phyloP scores from a whole-genome alignment of 805 yeast species.

The Candida ponderosae region DNA sequence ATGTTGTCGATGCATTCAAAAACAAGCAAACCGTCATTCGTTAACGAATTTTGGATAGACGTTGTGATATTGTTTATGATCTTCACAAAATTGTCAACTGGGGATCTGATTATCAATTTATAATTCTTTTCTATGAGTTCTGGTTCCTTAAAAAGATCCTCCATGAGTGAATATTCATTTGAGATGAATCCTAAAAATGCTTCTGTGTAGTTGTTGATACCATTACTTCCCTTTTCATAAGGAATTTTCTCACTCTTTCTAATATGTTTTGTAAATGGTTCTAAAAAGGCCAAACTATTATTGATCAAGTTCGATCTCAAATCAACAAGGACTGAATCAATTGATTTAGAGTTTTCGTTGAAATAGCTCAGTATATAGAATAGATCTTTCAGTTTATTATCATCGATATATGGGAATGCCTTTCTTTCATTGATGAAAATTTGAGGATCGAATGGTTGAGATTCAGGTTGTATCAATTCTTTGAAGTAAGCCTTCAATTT shows the following conservation, averaged over 20 bases:
- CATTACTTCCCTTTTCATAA: constrained; percentile 55
- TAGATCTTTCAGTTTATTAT: constrained; percentile 27
- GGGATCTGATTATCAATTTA: constrained; percentile 24
- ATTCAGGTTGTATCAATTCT: constrained; percentile 30
- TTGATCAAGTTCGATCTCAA: constrained; percentile 34
- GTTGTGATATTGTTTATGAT: constrained; percentile 30
- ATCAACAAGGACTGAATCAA: constrained; percentile 28
- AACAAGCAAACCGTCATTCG: constrained; percentile 41
- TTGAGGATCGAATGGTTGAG: constrained; percentile 38
- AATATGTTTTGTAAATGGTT: constrained; percentile 35
- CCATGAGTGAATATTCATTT: constrained; percentile 40
- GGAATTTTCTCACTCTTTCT: constrained; percentile 33
- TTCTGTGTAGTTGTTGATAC: constrained; percentile 45
- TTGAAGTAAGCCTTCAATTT: constrained; percentile 44
- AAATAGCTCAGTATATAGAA: constrained; percentile 39
- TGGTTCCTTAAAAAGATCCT: constrained; percentile 30
- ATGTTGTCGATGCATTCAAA: constrained; percentile 53
- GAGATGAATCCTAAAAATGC: constrained; percentile 41
- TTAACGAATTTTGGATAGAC: constrained; percentile 32
- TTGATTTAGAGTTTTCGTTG: constrained; percentile 22
- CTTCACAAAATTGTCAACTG: constrained; percentile 29
- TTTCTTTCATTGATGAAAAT: constrained; percentile 29
- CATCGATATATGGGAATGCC: constrained; percentile 33
- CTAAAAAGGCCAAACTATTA: constrained; percentile 36
- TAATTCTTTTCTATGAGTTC: constrained; percentile 21